Conservation (phyloP, 1,139 yeast genomes). For the Scheffersomyces insectosa region DNA sequence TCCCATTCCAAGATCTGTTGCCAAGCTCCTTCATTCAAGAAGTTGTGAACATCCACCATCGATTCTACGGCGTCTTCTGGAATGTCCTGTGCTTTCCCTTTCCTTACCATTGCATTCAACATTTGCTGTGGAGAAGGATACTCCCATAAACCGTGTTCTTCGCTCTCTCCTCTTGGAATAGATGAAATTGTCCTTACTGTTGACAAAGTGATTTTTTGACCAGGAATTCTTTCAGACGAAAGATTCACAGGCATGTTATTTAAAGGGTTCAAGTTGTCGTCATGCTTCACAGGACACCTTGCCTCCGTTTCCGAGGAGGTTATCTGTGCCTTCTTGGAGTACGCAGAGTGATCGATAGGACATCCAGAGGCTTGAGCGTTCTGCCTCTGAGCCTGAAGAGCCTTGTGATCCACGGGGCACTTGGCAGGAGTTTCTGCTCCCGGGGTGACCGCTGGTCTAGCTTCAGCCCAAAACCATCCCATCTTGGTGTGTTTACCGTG, state of each 20-base stretch:
- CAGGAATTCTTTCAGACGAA: conserved; percentile 70
- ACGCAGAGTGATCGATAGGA: conserved; percentile 14
- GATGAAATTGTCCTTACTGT: conserved; percentile 81
- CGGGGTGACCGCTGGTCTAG: conserved; percentile 1
- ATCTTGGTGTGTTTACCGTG: conserved; percentile 26
- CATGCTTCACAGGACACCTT: conserved; percentile 29
- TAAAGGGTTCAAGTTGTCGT: conserved; percentile 60
- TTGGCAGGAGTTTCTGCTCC: conserved; percentile 16
- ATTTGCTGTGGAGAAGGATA: conserved; percentile 99
- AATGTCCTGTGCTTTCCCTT: conserved; percentile 82
- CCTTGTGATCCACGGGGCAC: conserved; percentile 47
- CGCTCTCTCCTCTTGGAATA: conserved; percentile 80
- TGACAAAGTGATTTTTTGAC: conserved; percentile 76
- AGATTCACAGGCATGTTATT: conserved; percentile 86
- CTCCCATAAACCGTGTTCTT: conserved; percentile 83
- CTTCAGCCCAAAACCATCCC: conserved; percentile 87
- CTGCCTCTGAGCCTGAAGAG: conserved; percentile 1
- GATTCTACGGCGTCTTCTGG: conserved; percentile 95
- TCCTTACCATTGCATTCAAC: conserved; percentile 95
- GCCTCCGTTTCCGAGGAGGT: conserved; percentile 3
- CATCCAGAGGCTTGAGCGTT: conserved; percentile 24
- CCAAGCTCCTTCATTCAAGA: conserved; percentile 98
- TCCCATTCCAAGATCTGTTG: conserved; percentile 93
- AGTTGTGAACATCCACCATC: conserved; percentile 97
- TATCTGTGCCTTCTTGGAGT: neutral